Evolutionary conservation across 257 asterid species (phyloP), one percentile per base, ranked within the genome.

Genomic region (Thymus mandschuricus): DNA sequence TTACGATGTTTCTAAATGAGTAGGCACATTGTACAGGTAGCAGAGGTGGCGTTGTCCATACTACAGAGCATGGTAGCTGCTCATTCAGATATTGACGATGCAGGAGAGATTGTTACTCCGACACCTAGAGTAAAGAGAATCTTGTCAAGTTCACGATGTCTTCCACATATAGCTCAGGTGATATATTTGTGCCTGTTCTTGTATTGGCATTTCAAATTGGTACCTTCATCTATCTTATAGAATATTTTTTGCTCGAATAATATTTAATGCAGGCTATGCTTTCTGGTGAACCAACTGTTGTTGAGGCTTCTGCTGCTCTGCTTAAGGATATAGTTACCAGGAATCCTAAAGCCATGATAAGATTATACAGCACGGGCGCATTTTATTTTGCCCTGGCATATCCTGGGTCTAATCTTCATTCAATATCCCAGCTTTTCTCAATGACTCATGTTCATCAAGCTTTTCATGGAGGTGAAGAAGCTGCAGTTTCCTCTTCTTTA

Each of bases 401-500:
- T 82, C 99, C 99, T 78, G 99, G 99, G 71, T 95, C 99, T 68
- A 95, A 95, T 86, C 99, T 95, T 75, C 92, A 83, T 74, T 89
- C 96, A 72, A 92, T 89, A 50, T 84, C 99, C 21, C 96, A 95
- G 74, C 95, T 95, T 69, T 95, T 95, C 89, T 84, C 97, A 13
- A 90, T 78, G 69, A 95, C 98, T 69, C 99, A 95, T 74, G 95
- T 86, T 69, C 86, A 87, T 81, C 99, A 95, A 92, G 96, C 99
- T 71, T 95, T 95, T 85, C 99, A 95, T 81, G 99, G 99, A 55
- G 99, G 99, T 66, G 98, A 91, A 81, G 99, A 95, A 75, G 99
- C 99, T 46, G 93, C 99, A 41, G 88, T 95, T 75, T 89, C 99
- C 59, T 91, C 98, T 55, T 91, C 99, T 68, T 81, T 95, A 78